Percentiles rank a stretch among this genome's conserved stretches.
Evolutionary conservation across 306 rosid species (phyloP).

Genomic region (Cucumis melo): DNA sequence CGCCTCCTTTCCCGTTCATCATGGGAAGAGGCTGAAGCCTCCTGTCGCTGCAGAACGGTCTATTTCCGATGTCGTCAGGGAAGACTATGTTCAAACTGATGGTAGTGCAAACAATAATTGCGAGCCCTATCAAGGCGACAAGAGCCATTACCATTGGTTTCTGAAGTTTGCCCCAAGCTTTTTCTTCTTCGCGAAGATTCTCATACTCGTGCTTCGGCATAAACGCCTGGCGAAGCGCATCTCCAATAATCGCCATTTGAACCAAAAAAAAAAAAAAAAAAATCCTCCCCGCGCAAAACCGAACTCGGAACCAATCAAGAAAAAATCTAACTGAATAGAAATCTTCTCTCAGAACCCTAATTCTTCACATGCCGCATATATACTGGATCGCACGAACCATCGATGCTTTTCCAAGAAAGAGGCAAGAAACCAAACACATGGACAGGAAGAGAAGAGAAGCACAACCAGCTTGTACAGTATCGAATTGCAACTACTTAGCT

Average conservation of each 20-base stretch:
- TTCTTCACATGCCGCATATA: neutral
- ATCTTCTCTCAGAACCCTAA: neutral
- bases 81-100: slow-evolving; percentile 66
- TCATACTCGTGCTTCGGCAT: slow-evolving; percentile 89
- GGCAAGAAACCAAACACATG: neutral
- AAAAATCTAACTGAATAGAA: neutral
- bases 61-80: slow-evolving; percentile 32
- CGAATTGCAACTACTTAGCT: neutral
- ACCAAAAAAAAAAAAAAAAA: neutral
- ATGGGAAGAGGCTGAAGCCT: slow-evolving; percentile 43
- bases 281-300: neutral
- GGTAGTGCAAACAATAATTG: slow-evolving; percentile 23
- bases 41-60: slow-evolving; percentile 65
- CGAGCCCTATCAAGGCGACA: slow-evolving; percentile 19
- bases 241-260: slow-evolving; percentile 68
- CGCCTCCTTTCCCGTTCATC: slow-evolving; percentile 33
- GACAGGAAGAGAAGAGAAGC: neutral
- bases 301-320: neutral
- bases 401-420: neutral
- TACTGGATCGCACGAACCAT: neutral
- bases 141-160: slow-evolving; percentile 33
- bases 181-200: slow-evolving; percentile 76
- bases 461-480: neutral
- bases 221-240: slow-evolving; percentile 93
- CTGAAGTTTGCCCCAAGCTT: slow-evolving; percentile 76